Conservation (phyloP, 441 rosid genomes). For the Erysimum cheiri region DNA sequence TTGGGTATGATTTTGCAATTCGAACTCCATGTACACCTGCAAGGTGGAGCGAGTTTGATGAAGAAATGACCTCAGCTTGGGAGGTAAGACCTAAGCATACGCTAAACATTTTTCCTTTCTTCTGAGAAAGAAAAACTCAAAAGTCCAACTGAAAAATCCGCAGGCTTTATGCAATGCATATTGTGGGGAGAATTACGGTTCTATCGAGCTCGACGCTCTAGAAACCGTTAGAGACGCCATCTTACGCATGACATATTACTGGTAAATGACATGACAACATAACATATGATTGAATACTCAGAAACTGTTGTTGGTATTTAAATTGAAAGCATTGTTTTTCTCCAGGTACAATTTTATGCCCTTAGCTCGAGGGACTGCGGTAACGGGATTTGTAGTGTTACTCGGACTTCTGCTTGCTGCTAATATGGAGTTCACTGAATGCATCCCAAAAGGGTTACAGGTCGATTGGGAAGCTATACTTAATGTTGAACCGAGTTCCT, state of each 20-base stretch:
- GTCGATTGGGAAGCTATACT: slow-evolving; percentile 99
- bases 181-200: slow-evolving; percentile 80
- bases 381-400: slow-evolving; percentile 80
- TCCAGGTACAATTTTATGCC: slow-evolving; percentile 99
- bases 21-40: slow-evolving; percentile 96
- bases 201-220: slow-evolving; percentile 65
- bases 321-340: slow-evolving; percentile 6
- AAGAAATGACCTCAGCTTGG: slow-evolving; percentile 94
- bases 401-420: slow-evolving; percentile 92
- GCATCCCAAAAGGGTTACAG: slow-evolving; percentile 79
- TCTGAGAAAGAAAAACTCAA: slow-evolving; percentile 15
- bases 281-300: slow-evolving; percentile 2
- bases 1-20: slow-evolving; percentile 86
- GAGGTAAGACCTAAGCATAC: slow-evolving; percentile 64
- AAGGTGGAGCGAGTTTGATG: slow-evolving; percentile 93
- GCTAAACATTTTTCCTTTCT: background rate
- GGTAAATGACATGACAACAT: slow-evolving; percentile 55
- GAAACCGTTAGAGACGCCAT: slow-evolving; percentile 80
- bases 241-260: slow-evolving; percentile 93
- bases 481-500: slow-evolving; percentile 63
- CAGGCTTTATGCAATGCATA: slow-evolving; percentile 90
- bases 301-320: slow-evolving; percentile 4
- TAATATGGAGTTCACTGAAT: slow-evolving; percentile 83
- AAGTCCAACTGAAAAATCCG: slow-evolving; percentile 30
- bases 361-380: slow-evolving; percentile 93